Conservation (phyloP, 106 monocot species). For the Ottelia alismoides region DNA sequence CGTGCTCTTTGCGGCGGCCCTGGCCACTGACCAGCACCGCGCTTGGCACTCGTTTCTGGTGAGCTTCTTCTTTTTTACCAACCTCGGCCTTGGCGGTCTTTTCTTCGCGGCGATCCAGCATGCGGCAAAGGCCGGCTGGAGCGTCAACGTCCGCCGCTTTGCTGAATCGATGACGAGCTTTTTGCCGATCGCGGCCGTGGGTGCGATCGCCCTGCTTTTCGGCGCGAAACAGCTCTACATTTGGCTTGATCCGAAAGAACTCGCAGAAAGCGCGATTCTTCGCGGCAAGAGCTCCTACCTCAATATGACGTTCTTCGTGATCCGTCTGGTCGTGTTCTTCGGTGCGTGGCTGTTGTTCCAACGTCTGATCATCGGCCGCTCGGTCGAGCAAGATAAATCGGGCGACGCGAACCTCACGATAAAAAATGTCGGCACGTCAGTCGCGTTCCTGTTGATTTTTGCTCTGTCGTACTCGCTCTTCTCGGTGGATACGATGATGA, state of each 20-base stretch:
- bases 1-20: neutral
- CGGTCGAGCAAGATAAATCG: neutral
- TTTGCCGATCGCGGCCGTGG: neutral
- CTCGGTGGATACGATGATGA: neutral
- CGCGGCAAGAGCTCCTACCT: neutral
- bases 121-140: neutral
- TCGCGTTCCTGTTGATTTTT: neutral
- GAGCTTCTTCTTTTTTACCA: no score
- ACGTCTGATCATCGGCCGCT: neutral
- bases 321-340: neutral
- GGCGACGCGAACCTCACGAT: neutral
- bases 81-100: neutral
- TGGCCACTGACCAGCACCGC: no score
- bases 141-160: neutral
- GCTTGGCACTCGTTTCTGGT: neutral
- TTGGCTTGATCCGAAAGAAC: no score
- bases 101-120: neutral
- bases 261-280: neutral
- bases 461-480: neutral
- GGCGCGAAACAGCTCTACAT: neutral
- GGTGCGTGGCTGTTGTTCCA: neutral
- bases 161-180: neutral
- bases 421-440: neutral
- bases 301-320: neutral
- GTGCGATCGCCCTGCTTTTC: neutral